Percentiles rank a stretch among this genome's conserved stretches.
phyloP scores from a whole-genome alignment of 106 monocot species.

The Dioscorea zingiberensis region DNA sequence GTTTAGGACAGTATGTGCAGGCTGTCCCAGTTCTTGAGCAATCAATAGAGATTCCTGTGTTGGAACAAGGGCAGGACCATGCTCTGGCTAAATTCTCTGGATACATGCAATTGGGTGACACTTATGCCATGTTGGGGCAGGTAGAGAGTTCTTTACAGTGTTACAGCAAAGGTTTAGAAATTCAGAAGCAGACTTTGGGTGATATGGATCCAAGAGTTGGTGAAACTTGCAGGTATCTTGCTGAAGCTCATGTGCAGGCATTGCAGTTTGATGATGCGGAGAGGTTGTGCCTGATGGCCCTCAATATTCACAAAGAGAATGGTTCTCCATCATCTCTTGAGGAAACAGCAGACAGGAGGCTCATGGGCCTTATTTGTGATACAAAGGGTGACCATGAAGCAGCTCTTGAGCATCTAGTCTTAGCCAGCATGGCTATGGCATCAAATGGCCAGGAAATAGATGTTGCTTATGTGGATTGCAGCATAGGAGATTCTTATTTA shows the following conservation, averaged over 20 bases:
- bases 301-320: slow-evolving; percentile 32
- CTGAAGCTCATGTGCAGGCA: slow-evolving; percentile 42
- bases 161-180: slow-evolving; percentile 27
- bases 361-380: slow-evolving; percentile 43
- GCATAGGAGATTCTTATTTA: slow-evolving; percentile 37
- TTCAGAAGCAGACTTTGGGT: slow-evolving; percentile 31
- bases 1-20: slow-evolving; percentile 33
- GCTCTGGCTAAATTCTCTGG: slow-evolving; percentile 66
- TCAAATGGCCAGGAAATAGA: slow-evolving; percentile 29
- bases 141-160: slow-evolving; percentile 25
- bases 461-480: slow-evolving; percentile 40
- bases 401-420: slow-evolving; percentile 35
- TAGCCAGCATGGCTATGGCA: slow-evolving; percentile 38
- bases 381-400: slow-evolving; percentile 39
- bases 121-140: slow-evolving; percentile 29
- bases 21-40: slow-evolving; percentile 42
- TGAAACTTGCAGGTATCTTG: slow-evolving; percentile 41
- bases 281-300: slow-evolving; percentile 27
- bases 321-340: slow-evolving; percentile 19
- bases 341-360: slow-evolving; percentile 35
- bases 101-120: slow-evolving; percentile 61
- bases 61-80: slow-evolving; percentile 51
- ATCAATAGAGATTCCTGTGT: slow-evolving; percentile 39
- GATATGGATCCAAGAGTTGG: slow-evolving; percentile 35
- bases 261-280: slow-evolving; percentile 33